Percentiles rank a stretch among this genome's conserved stretches.
phyloP scores from a whole-genome alignment of 2,329 filamentous ascomycete genomes.

The Aspergillus awamori region DNA sequence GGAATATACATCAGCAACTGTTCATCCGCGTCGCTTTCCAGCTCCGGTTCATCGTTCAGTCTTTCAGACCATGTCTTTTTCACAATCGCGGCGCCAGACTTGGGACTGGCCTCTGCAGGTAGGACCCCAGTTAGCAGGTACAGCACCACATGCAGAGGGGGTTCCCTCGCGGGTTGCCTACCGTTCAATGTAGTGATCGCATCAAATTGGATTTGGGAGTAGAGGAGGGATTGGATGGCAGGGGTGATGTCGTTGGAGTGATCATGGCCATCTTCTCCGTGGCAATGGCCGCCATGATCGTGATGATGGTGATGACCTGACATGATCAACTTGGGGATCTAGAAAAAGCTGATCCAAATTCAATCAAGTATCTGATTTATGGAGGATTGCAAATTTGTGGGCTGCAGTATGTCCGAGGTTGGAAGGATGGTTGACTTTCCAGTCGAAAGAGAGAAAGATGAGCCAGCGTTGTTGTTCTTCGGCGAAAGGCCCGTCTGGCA shows the following conservation, averaged over 20 bases:
- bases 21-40: conserved; percentile 86
- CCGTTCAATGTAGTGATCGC: conserved; percentile 81
- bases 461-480: neutral
- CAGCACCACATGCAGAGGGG: neutral
- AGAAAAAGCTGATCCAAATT: neutral
- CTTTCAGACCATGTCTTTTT: conserved; percentile 92
- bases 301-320: conserved; percentile 43
- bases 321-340: conserved; percentile 25
- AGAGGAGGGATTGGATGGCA: conserved; percentile 85
- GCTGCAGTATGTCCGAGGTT: neutral
- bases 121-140: neutral
- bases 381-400: too few species aligned
- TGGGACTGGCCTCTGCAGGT: conserved; percentile 58
- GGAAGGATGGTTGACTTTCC: neutral
- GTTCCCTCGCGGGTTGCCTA: conserved; percentile 13
- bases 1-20: conserved; percentile 92
- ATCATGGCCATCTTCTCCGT: conserved; percentile 68
- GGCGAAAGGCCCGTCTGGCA: too few species aligned
- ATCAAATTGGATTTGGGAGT: conserved; percentile 89
- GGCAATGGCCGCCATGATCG: conserved; percentile 49
- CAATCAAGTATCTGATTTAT: neutral
- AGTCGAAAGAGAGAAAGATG: neutral
- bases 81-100: conserved; percentile 72
- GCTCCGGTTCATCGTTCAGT: conserved; percentile 69
- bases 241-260: conserved; percentile 92